phyloP scores from a whole-genome alignment of 805 yeast genomes.

The Yarrowia alimentaria region DNA sequence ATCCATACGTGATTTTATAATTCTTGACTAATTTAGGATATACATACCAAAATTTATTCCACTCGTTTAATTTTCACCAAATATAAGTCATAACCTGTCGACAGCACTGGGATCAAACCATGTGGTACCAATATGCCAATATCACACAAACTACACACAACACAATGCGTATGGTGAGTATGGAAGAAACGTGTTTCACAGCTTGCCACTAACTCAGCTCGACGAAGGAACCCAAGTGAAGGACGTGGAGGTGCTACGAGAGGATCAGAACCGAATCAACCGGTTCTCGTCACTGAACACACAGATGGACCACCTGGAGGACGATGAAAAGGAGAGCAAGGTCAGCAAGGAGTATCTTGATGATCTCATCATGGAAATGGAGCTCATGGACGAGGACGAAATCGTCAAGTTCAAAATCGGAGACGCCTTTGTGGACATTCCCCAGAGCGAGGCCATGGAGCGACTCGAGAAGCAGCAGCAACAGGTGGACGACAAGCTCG shows the following conservation, averaged over 20 bases:
- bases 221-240: slow-evolving; percentile 32
- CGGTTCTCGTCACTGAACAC: slow-evolving; percentile 79
- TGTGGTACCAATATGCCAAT: slow-evolving; percentile 33
- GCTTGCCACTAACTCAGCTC: slow-evolving; percentile 6
- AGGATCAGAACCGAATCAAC: slow-evolving; percentile 87
- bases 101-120: not conserved
- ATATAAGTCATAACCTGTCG: not conserved
- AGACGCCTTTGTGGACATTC: slow-evolving; percentile 68
- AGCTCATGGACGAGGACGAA: slow-evolving; percentile 66
- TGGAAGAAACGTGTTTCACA: not conserved
- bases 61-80: too few species aligned
- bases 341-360: slow-evolving; percentile 85
- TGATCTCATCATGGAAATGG: slow-evolving; percentile 81
- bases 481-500: slow-evolving; percentile 51
- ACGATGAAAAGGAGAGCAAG: slow-evolving; percentile 48
- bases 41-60: too few species aligned
- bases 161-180: slow-evolving; percentile 24
- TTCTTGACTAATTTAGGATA: too few species aligned
- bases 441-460: slow-evolving; percentile 63
- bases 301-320: slow-evolving; percentile 59
- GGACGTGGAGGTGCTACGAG: slow-evolving; percentile 62
- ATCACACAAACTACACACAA: not conserved
- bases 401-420: slow-evolving; percentile 66
- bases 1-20: too few species aligned
- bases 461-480: slow-evolving; percentile 64